Base-by-base conservation (phyloP, 306 rosid genomes). In the Vachellia collinsii region DNA sequence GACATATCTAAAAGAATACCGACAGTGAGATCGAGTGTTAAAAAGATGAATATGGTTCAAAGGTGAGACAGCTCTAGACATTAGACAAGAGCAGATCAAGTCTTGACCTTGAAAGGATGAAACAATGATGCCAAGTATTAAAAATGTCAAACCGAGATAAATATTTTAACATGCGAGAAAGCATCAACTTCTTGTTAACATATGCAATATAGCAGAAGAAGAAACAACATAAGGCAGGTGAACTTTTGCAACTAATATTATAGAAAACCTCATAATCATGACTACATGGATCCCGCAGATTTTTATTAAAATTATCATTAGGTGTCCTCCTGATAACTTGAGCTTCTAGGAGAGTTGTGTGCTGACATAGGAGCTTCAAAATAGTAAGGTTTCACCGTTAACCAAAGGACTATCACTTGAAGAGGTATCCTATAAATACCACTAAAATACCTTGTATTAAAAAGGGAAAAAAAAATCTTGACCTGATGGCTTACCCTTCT, bases 121-220 rank as follows among this genome's bases (percentile, higher is more conserved):
- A 78, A 43, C 65, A 14, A 53, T 70, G 83, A 80, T 37, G 78
- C 43, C 75, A 47, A 56, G 77, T 19, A 71, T 72, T 77, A 66
- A 10, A 78, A 51, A 66, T 73, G 23, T 65, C 22, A 42, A 71
- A 59, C 75, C 58, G 54, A 62, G 63, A 72, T 68, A 68, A 72
- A 39, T 50, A 51, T 41, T 65, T 63, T 36, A 37, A 47, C 42
- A 67, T 3, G 51, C 63, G 54, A 65, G 20, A 39, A 79, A 70
- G 20, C 47, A 16, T 41, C 19, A 36, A 61, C 7, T 8, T 50
- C 20, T 42, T 36, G 44, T 56, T 56, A 69, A 47, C 58, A 14
- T 13, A 83, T 58, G 76, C 47, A 66, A 56, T 19, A 48, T 51
- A 71, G 64, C 56, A 69, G n/a, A 13, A 25, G 37, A 38, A 77